Conservation (phyloP, 2,329 filamentous ascomycete species). For the Neofusicoccum laricinum region DNA sequence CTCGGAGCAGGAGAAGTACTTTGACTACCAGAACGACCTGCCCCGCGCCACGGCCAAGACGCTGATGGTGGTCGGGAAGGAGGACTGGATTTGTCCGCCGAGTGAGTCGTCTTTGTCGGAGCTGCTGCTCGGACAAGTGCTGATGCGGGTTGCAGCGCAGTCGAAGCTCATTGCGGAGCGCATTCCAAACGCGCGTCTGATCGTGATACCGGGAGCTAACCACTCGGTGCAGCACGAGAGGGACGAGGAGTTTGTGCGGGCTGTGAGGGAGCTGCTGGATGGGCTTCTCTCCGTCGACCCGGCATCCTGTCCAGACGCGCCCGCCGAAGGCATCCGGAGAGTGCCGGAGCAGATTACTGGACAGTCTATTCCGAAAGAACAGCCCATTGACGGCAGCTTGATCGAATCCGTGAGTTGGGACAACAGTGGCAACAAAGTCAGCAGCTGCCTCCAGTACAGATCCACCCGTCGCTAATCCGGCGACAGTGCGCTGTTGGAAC, state of each 20-base stretch:
- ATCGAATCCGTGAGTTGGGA: conserved; percentile 25
- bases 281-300: conserved; percentile 29
- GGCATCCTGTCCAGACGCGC: conserved; percentile 30
- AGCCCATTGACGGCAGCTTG: conserved; percentile 23
- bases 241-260: conserved; percentile 27
- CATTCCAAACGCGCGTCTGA: conserved; percentile 28
- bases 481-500: conserved; percentile 25
- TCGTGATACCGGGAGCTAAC: conserved; percentile 32
- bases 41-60: conserved; percentile 33
- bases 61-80: conserved; percentile 36
- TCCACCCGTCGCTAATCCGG: conserved; percentile 14
- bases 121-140: neutral
- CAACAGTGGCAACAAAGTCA: conserved; percentile 25
- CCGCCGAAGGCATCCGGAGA: conserved; percentile 31
- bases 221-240: conserved; percentile 39
- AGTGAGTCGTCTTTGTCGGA: neutral
- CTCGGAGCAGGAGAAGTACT: conserved; percentile 36
- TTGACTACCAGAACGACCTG: conserved; percentile 36
- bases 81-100: conserved; percentile 42
- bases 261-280: conserved; percentile 16
- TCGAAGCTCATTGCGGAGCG: conserved; percentile 30
- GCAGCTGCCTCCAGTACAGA: neutral
- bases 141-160: conserved; percentile 19
- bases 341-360: conserved; percentile 24
- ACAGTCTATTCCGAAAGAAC: conserved; percentile 21